phyloP scores from a whole-genome alignment of 768 basidiomycete species.

The Pleurotus sapidus region DNA sequence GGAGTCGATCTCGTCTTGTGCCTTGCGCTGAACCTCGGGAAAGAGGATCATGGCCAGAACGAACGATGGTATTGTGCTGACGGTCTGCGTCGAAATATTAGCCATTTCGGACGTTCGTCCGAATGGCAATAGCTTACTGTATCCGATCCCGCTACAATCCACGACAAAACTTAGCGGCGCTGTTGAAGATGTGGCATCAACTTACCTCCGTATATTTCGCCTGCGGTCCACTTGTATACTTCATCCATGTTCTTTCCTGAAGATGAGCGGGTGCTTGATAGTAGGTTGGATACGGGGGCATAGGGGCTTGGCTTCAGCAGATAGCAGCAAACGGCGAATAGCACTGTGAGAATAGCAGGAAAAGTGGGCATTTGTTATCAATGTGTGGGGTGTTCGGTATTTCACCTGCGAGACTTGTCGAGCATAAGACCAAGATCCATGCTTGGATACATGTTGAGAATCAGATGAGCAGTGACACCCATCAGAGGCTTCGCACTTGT shows the following conservation, averaged over 20 bases:
- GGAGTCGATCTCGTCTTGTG: conserved; percentile 28
- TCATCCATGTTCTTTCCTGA: neutral
- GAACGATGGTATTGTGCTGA: conserved; percentile 24
- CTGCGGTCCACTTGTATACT: neutral
- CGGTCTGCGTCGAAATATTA: conserved; percentile 20
- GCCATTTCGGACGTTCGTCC: neutral
- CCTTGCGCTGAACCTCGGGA: conserved; percentile 25
- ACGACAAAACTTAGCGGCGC: neutral
- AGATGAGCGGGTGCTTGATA: neutral
- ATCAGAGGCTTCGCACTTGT: too few relatives aligned
- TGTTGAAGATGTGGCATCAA: neutral
- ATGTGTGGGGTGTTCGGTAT: too few relatives aligned
- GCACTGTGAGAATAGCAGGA: too few relatives aligned
- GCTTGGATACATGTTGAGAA: too few relatives aligned
- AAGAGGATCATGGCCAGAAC: conserved; percentile 27
- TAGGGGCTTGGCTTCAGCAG: too few relatives aligned
- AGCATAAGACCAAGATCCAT: too few relatives aligned
- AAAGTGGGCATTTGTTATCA: too few relatives aligned
- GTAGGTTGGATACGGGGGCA: neutral
- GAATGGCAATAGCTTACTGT: neutral
- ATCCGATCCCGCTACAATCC: neutral
- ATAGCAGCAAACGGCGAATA: too few relatives aligned
- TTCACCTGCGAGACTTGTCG: too few relatives aligned
- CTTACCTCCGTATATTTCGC: neutral
- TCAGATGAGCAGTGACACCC: too few relatives aligned